Conservation (phyloP, 345 rosid species). For the Turritis glabra region DNA sequence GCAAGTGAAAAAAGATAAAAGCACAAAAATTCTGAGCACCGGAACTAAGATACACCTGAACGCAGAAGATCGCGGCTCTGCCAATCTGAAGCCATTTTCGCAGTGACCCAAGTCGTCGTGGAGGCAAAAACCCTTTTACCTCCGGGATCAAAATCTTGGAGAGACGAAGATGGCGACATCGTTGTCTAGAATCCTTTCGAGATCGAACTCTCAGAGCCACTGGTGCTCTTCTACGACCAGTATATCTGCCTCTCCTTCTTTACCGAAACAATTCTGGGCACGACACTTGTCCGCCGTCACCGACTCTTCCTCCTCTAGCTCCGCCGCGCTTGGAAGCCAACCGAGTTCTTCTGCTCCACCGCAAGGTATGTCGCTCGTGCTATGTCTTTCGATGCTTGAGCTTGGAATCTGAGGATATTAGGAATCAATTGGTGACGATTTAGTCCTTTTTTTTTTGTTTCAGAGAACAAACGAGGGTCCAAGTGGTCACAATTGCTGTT, state of each 20-base stretch:
- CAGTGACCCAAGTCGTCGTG: constrained; percentile 32
- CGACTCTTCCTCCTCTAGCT: constrained; percentile 40
- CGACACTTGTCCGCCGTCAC: constrained; percentile 34
- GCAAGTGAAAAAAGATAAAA: too few relatives aligned
- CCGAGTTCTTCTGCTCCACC: constrained; percentile 34
- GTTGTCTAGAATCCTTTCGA: constrained; percentile 50
- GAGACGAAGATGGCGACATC: constrained; percentile 45
- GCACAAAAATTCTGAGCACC: neutral
- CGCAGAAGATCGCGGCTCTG: neutral
- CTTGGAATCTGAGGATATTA: neutral
- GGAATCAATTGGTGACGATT: neutral
- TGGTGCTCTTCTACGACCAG: constrained; percentile 17
- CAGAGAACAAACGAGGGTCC: constrained; percentile 47
- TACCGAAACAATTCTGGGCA: constrained; percentile 26
- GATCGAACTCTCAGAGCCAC: constrained; percentile 31
- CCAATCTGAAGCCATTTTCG: constrained; percentile 20
- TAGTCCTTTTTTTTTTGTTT: neutral
- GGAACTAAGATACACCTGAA: constrained; percentile 7
- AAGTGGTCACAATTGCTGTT: constrained; percentile 68
- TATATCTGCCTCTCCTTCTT: constrained; percentile 11
- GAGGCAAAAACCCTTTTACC: constrained; percentile 30
- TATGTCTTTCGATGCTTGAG: constrained; percentile 12
- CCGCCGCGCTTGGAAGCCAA: constrained; percentile 41
- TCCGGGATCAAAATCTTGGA: constrained; percentile 34
- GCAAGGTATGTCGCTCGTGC: constrained; percentile 42